phyloP scores from a whole-genome alignment of 257 asterid species.

The Salvia miltiorrhiza region DNA sequence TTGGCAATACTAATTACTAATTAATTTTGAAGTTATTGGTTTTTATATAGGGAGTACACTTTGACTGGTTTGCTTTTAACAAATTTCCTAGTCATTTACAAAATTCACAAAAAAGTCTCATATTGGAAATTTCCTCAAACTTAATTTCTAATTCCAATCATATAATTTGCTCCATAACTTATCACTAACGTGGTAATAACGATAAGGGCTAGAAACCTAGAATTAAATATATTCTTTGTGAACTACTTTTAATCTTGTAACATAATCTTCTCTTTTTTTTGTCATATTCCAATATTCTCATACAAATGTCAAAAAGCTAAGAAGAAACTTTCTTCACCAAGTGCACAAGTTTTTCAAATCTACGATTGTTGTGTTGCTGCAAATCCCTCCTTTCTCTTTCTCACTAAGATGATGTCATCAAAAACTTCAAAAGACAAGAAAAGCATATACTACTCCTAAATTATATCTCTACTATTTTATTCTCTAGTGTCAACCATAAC shows the following conservation, averaged over 20 bases:
- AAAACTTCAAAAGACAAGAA: conserved; percentile 43
- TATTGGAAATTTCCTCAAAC: too few relatives aligned
- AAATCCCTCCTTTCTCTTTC: conserved; percentile 1
- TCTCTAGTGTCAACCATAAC: conserved; percentile 20
- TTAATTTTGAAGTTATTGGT: too few relatives aligned
- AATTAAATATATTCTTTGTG: neutral
- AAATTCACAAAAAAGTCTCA: too few relatives aligned
- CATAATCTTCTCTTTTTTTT: neutral
- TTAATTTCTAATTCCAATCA: too few relatives aligned
- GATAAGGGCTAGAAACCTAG: too few relatives aligned
- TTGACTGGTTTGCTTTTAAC: too few relatives aligned
- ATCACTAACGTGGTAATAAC: too few relatives aligned
- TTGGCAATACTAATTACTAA: too few relatives aligned
- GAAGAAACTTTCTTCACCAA: conserved; percentile 17
- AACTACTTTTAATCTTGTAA: conserved; percentile 21
- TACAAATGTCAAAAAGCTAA: conserved; percentile 25
- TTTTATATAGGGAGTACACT: too few relatives aligned
- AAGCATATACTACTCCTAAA: conserved; percentile 58
- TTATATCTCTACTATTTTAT: conserved; percentile 6
- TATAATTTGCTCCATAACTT: too few relatives aligned
- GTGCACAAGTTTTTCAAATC: conserved; percentile 32
- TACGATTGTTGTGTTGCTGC: conserved; percentile 22
- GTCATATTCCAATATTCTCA: neutral
- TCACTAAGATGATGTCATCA: conserved; percentile 26
- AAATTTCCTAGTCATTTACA: too few relatives aligned